These are phyloP conservation scores for Spencermartinsiella ligniputridi DNA, from an alignment of 1,139 yeast genomes.

Conservation along the genomic window DNA sequence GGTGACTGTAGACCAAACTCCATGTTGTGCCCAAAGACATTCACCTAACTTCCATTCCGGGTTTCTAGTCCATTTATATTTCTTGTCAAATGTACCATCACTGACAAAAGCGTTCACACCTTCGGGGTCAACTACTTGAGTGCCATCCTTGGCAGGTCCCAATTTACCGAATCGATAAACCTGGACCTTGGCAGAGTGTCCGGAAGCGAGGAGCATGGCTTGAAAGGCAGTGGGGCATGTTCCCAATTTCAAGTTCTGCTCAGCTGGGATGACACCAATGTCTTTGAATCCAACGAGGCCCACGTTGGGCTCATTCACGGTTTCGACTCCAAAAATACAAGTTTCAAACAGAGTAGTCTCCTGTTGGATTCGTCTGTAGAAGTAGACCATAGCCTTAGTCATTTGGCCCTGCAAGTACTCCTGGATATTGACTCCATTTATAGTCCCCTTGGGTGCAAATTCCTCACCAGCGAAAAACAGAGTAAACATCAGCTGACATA, in stretches of 20 bases:
- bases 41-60: conserved; percentile 61
- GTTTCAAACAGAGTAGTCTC: conserved; percentile 55
- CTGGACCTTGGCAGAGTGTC: conserved; percentile 60
- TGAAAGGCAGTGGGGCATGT: conserved; percentile 34
- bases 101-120: conserved; percentile 66
- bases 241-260: conserved; percentile 31
- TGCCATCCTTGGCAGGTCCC: conserved; percentile 67
- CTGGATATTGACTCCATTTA: conserved; percentile 70
- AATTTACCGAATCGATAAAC: conserved; percentile 60
- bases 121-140: conserved; percentile 56
- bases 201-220: conserved; percentile 58
- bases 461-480: conserved; percentile 73
- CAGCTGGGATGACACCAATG: conserved; percentile 28
- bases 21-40: conserved; percentile 71
- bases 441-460: conserved; percentile 62
- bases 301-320: conserved; percentile 67
- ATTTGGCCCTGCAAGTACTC: conserved; percentile 64
- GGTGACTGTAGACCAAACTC: conserved; percentile 60
- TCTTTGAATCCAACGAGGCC: conserved; percentile 30
- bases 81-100: conserved; percentile 35
- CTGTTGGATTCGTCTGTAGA: conserved; percentile 47
- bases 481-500: conserved; percentile 78
- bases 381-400: conserved; percentile 47
- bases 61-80: conserved; percentile 63
- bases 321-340: conserved; percentile 64